phyloP scores from a whole-genome alignment of 1,139 yeast species.

The Insectozyma bohioensis region DNA sequence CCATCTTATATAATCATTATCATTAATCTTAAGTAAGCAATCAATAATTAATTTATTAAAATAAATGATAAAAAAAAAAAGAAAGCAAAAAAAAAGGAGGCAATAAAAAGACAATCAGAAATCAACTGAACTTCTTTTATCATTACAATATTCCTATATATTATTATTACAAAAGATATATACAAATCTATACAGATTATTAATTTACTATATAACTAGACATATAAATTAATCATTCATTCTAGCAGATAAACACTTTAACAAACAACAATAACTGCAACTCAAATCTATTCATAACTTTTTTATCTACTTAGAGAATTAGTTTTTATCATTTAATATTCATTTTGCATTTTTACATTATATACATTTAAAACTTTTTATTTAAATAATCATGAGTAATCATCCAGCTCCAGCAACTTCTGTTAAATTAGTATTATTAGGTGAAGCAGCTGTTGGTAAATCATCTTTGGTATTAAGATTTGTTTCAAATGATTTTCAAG shows the following conservation, averaged over 20 bases:
- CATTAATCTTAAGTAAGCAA: no score
- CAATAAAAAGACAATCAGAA: neutral
- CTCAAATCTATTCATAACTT: no score
- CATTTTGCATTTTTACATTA: no score
- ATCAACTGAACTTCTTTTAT: neutral
- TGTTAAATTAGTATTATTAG: slow-evolving; percentile 84
- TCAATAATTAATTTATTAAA: neutral
- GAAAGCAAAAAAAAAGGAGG: slow-evolving; percentile 2
- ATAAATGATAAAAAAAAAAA: neutral
- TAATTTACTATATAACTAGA: no score
- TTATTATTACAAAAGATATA: neutral
- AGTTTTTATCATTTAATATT: no score
- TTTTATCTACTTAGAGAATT: no score
- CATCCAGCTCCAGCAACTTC: slow-evolving; percentile 29
- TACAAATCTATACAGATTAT: no score
- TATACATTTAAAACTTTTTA: neutral
- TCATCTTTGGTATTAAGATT: slow-evolving; percentile 90
- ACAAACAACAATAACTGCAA: slow-evolving; percentile 1
- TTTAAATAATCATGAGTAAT: slow-evolving; percentile 10
- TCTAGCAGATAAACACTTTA: no score
- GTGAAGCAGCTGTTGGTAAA: slow-evolving; percentile 98
- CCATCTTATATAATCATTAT: no score
- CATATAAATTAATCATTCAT: no score
- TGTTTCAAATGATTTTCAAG: slow-evolving; percentile 94
- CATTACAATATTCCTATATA: no score